Percentiles rank a stretch among this genome's conserved stretches.
phyloP scores from a whole-genome alignment of 345 rosid genomes.

The Rhizophora apiculata region DNA sequence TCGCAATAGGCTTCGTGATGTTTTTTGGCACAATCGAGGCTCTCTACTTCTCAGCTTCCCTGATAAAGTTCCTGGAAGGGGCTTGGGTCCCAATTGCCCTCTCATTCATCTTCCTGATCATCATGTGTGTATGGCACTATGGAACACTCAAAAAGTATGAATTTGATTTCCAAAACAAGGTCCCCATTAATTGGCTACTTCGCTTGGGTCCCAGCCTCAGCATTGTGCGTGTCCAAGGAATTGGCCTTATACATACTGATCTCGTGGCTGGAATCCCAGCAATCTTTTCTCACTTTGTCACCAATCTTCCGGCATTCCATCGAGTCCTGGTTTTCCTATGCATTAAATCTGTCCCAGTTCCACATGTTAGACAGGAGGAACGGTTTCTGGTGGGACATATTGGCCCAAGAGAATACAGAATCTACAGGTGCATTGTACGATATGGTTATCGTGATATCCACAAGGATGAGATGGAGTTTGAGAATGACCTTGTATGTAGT shows the following conservation, averaged over 20 bases:
- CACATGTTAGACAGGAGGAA: slow-evolving; percentile 83
- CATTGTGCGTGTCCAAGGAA: slow-evolving; percentile 80
- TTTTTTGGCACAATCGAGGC: slow-evolving; percentile 88
- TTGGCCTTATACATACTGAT: slow-evolving; percentile 89
- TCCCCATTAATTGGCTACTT: slow-evolving; percentile 85
- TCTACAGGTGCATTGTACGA: slow-evolving; percentile 88
- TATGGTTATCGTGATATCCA: slow-evolving; percentile 89
- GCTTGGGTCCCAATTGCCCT: slow-evolving; percentile 98
- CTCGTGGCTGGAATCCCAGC: slow-evolving; percentile 93
- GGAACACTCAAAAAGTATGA: slow-evolving; percentile 81
- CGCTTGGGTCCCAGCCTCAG: slow-evolving; percentile 79
- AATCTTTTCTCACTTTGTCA: slow-evolving; percentile 93
- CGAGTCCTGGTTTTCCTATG: slow-evolving; percentile 90
- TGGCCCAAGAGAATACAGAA: slow-evolving; percentile 70
- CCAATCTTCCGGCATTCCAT: slow-evolving; percentile 97
- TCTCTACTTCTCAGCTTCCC: slow-evolving; percentile 90
- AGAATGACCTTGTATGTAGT: slow-evolving; percentile 84
- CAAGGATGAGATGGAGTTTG: slow-evolving; percentile 88
- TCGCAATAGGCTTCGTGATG: slow-evolving; percentile 65
- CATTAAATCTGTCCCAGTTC: slow-evolving; percentile 91
- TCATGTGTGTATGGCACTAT: slow-evolving; percentile 91
- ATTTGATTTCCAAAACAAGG: slow-evolving; percentile 90
- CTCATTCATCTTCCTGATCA: slow-evolving; percentile 58
- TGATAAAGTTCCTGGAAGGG: slow-evolving; percentile 90
- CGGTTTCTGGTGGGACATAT: slow-evolving; percentile 82